These are phyloP conservation scores for Coemansia interrupta DNA, from an alignment of 192 early-diverging fungal species.

Conservation along the genomic window DNA sequence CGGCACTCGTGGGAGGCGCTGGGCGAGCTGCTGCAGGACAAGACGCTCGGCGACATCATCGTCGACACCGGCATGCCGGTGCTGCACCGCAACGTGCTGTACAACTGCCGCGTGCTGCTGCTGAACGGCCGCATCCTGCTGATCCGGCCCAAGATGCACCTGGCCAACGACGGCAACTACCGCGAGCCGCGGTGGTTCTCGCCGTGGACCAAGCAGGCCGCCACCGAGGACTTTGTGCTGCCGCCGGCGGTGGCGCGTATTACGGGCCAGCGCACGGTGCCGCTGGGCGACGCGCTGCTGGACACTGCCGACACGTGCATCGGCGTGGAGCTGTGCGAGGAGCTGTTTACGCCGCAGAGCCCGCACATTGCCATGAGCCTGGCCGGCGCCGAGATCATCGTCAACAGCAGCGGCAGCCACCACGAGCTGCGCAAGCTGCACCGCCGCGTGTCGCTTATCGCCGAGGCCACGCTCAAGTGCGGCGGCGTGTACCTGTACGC, in stretches of 20 bases:
- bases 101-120: conserved; percentile 95
- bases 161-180: conserved; percentile 99
- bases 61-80: conserved; percentile 97
- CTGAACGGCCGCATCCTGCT: conserved; percentile 77
- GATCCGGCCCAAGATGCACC: conserved; percentile 92
- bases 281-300: conserved; percentile 90
- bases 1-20: conserved; percentile 94
- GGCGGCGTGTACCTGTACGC: conserved; percentile 95
- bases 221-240: conserved; percentile 74
- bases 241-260: conserved; percentile 78
- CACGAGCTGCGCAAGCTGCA: conserved; percentile 93
- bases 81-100: conserved; percentile 83
- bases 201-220: conserved; percentile 66
- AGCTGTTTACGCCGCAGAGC: conserved; percentile 92
- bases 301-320: conserved; percentile 79
- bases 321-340: conserved; percentile 95
- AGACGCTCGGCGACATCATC: conserved; percentile 71
- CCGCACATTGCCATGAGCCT: conserved; percentile 91
- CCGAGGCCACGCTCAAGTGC: conserved; percentile 84
- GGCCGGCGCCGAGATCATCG: conserved; percentile 95
- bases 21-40: conserved; percentile 63
- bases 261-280: conserved; percentile 73
- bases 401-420: conserved; percentile 94
- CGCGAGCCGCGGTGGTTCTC: conserved; percentile 94
- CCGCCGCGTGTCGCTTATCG: conserved; percentile 81